phyloP scores from a whole-genome alignment of 345 rosid species.

The Linum tenue region DNA sequence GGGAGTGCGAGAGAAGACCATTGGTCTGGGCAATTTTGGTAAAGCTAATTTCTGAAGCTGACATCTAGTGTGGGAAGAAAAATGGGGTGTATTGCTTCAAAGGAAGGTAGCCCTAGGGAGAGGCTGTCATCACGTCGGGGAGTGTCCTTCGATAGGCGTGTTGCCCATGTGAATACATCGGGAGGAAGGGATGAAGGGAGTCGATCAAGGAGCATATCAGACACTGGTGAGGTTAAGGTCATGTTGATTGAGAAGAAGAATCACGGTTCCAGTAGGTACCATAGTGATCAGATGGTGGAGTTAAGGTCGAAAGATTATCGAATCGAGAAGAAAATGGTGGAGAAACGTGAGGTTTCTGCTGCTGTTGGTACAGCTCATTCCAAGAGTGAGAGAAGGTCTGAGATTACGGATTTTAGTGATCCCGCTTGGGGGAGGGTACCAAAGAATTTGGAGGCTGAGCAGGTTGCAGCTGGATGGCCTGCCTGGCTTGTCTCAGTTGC shows the following conservation, averaged over 20 bases:
- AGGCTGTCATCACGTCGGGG: conserved; percentile 35
- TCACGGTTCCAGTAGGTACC: conserved; percentile 37
- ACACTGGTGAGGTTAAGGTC: conserved; percentile 39
- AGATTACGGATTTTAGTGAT: conserved; percentile 19
- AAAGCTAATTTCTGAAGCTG: not conserved
- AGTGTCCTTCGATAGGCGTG: conserved; percentile 39
- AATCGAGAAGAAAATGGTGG: conserved; percentile 20
- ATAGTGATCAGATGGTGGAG: conserved; percentile 36
- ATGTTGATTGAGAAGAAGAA: conserved; percentile 46
- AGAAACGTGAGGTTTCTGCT: conserved; percentile 12
- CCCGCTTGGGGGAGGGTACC: conserved; percentile 33
- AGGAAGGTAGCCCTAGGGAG: conserved; percentile 43
- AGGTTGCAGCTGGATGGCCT: conserved; percentile 80
- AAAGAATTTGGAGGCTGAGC: conserved; percentile 46
- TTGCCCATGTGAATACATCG: conserved; percentile 45
- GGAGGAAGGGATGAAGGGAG: conserved; percentile 43
- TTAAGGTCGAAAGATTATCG: conserved; percentile 19
- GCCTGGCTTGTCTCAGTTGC: conserved; percentile 71
- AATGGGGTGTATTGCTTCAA: conserved; percentile 83
- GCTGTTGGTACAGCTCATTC: not conserved
- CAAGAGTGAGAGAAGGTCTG: conserved; percentile 13
- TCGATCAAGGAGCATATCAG: conserved; percentile 28
- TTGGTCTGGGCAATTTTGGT: no score
- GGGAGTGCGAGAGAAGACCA: not conserved
- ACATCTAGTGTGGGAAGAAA: not conserved